Conservation (phyloP, 306 rosid genomes). For the Prunus dulcis region DNA sequence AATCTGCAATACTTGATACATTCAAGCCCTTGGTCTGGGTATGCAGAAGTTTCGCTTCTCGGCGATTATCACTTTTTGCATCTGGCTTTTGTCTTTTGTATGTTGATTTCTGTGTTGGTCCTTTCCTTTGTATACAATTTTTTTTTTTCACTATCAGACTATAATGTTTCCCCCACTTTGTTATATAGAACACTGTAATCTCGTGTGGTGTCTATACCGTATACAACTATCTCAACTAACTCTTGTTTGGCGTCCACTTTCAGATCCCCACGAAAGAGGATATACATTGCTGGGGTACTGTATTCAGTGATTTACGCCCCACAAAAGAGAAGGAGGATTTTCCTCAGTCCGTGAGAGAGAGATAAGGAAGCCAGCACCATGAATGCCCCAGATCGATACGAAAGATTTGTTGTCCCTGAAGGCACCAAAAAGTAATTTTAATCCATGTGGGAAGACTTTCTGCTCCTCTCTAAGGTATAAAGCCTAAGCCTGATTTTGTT, state of each 20-base stretch:
- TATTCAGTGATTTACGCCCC: neutral
- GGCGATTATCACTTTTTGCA: neutral
- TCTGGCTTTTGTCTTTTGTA: neutral
- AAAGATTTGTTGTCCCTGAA: slow-evolving; percentile 92
- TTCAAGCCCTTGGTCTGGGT: neutral
- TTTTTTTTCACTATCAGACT: neutral
- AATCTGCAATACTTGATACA: neutral
- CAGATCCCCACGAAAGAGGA: too few species aligned
- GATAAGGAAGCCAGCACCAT: slow-evolving; percentile 31
- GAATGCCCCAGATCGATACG: slow-evolving; percentile 97
- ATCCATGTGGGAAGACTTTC: neutral
- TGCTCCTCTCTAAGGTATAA: neutral
- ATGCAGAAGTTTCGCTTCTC: neutral
- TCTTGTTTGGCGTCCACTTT: neutral
- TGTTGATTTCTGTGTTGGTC: neutral
- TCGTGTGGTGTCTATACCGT: neutral
- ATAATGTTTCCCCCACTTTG: neutral
- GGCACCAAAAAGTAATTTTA: slow-evolving; percentile 75
- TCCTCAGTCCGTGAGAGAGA: neutral
- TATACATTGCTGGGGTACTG: neutral
- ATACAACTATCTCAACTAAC: neutral
- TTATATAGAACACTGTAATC: neutral
- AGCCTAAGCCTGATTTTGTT: neutral
- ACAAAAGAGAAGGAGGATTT: neutral
- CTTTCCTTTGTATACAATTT: neutral